Conservation (phyloP, 768 basidiomycete genomes). For the Suillus clintonianus region DNA sequence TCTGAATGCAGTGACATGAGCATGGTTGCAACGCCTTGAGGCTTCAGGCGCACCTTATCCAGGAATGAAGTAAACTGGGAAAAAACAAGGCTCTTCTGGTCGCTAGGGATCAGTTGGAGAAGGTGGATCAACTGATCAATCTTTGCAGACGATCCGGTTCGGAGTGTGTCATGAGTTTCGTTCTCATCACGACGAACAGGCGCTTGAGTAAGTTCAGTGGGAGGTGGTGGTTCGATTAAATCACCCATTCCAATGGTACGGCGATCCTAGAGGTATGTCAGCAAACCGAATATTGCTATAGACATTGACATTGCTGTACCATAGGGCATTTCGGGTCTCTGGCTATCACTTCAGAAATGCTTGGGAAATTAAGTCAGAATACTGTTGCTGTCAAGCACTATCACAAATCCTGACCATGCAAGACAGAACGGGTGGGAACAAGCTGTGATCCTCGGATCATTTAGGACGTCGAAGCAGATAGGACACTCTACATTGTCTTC, state of each 20-base stretch:
- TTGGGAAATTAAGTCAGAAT: constrained; percentile 24
- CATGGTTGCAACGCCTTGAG: background rate
- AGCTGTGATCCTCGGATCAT: constrained; percentile 69
- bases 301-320: constrained; percentile 42
- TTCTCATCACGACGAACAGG: constrained; percentile 42
- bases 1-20: constrained; percentile 40
- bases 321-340: constrained; percentile 82
- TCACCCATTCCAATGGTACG: constrained; percentile 54
- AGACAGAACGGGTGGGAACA: constrained; percentile 77
- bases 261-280: constrained; percentile 59
- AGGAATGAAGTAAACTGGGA: constrained; percentile 88
- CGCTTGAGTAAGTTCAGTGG: constrained; percentile 68
- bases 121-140: constrained; percentile 80
- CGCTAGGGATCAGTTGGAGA: constrained; percentile 62
- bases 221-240: constrained; percentile 63
- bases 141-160: constrained; percentile 74
- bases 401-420: constrained; percentile 49
- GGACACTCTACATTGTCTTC: constrained; percentile 87
- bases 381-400: background rate
- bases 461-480: constrained; percentile 62
- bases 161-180: constrained; percentile 42
- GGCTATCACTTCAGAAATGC: constrained; percentile 68
- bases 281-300: background rate
- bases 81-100: constrained; percentile 85
- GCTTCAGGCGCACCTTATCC: constrained; percentile 56